phyloP scores from a whole-genome alignment of 2,329 filamentous ascomycete genomes.

The Ophiocordyceps polyrhachis-furcata region DNA sequence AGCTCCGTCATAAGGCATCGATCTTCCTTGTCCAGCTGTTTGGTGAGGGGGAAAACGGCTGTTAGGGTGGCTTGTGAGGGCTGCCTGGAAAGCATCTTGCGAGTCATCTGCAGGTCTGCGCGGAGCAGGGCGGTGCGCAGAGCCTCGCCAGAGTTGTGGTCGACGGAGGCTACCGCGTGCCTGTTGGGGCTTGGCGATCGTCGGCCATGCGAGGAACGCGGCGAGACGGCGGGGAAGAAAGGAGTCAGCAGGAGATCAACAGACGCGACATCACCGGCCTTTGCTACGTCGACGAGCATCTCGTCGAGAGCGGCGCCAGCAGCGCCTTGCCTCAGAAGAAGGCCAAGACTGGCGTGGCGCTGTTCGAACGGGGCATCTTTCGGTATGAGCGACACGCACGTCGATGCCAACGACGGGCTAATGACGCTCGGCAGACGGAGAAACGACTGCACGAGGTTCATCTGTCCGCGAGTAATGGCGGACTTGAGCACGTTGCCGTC shows the following conservation, averaged over 20 bases:
- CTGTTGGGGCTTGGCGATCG: slow-evolving; percentile 15
- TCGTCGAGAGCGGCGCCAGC: slow-evolving; percentile 26
- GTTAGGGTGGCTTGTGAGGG: slow-evolving; percentile 28
- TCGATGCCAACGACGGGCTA: slow-evolving; percentile 26
- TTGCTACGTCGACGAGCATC: slow-evolving; percentile 28
- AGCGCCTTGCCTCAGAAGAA: slow-evolving; percentile 32
- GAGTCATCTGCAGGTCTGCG: slow-evolving; percentile 24
- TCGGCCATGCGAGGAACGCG: slow-evolving; percentile 3
- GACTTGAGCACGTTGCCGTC: slow-evolving; percentile 29
- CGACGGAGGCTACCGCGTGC: slow-evolving; percentile 32
- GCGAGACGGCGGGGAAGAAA: slow-evolving; percentile 18
- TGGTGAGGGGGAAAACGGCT: slow-evolving; percentile 28
- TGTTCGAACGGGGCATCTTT: slow-evolving; percentile 25
- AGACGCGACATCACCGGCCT: slow-evolving; percentile 27
- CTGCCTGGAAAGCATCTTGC: slow-evolving; percentile 25
- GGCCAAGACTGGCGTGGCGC: slow-evolving; percentile 22
- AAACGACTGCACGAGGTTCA: slow-evolving; percentile 27
- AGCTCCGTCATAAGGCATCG: slow-evolving; percentile 29
- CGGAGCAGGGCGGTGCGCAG: slow-evolving; percentile 28
- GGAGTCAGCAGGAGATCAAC: slow-evolving; percentile 30
- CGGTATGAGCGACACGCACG: slow-evolving; percentile 29
- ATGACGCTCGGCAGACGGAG: slow-evolving; percentile 24
- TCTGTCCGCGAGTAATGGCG: slow-evolving; percentile 24
- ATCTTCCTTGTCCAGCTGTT: slow-evolving; percentile 20
- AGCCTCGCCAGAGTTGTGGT: slow-evolving; percentile 31